Conservation (phyloP, 2,329 filamentous ascomycete species). For the Paramyrothecium roridum region DNA sequence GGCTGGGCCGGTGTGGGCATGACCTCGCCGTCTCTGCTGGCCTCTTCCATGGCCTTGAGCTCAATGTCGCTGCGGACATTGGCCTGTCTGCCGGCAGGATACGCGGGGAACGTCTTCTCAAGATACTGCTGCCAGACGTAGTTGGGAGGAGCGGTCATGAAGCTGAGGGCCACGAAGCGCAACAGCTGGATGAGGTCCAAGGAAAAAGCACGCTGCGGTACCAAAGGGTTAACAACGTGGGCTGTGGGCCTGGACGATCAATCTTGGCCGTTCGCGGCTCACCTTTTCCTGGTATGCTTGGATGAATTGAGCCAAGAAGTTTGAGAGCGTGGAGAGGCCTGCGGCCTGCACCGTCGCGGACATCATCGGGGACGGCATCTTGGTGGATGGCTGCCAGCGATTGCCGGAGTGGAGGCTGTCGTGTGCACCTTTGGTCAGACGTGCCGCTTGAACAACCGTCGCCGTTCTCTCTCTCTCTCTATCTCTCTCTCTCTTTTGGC, state of each 20-base stretch:
- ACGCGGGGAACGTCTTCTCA: conserved; percentile 50
- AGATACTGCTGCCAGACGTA: conserved; percentile 57
- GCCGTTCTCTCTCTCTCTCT: no score
- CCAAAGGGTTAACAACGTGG: no score
- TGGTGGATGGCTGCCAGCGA: conserved; percentile 3
- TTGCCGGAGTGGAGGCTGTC: neutral
- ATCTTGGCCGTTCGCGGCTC: conserved; percentile 6
- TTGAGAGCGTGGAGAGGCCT: conserved; percentile 48
- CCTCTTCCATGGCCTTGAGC: conserved; percentile 21
- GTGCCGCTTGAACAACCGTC: neutral
- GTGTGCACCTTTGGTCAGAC: neutral
- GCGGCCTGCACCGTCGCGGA: conserved; percentile 52
- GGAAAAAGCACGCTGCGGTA: conserved; percentile 30
- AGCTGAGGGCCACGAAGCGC: conserved; percentile 50
- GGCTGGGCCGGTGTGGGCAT: conserved; percentile 10
- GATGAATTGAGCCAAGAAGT: conserved; percentile 52
- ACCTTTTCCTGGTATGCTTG: conserved; percentile 44
- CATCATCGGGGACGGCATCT: conserved; percentile 47
- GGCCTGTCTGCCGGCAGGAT: conserved; percentile 14
- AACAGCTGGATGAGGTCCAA: conserved; percentile 46
- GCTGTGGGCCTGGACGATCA: neutral
- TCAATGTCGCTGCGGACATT: conserved; percentile 20
- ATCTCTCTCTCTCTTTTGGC: no score
- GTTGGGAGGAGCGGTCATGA: conserved; percentile 54
- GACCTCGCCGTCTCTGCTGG: conserved; percentile 6